phyloP scores from a whole-genome alignment of 352 stramenopile species.

The Blastocystis sp. region DNA sequence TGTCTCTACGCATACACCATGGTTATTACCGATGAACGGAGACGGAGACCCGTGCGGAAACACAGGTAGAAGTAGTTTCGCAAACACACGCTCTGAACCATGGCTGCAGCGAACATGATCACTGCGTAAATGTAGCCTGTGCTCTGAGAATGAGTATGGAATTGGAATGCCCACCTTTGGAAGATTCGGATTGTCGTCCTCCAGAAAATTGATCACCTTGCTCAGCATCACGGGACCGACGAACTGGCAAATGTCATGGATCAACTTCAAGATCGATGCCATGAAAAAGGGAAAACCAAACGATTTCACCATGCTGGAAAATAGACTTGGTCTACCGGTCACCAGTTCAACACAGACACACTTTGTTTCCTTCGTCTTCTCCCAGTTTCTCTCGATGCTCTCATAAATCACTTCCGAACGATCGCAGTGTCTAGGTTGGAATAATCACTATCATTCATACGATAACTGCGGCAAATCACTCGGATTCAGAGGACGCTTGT shows the following conservation, averaged over 20 bases:
- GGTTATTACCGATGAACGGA: constrained; percentile 66
- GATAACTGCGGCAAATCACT: constrained; percentile 75
- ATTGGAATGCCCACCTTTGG: constrained; percentile 61
- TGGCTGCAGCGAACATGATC: constrained; percentile 59
- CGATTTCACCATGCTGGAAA: constrained; percentile 47
- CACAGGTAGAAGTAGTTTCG: constrained; percentile 64
- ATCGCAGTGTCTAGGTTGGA: constrained; percentile 57
- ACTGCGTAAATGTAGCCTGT: constrained; percentile 52
- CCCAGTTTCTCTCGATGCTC: background rate
- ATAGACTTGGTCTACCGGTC: constrained; percentile 31
- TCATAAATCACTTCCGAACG: background rate
- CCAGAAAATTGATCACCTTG: constrained; percentile 67
- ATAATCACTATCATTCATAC: constrained; percentile 62
- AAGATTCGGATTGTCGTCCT: constrained; percentile 61
- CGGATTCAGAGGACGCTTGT: constrained; percentile 68
- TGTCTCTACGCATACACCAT: constrained; percentile 62
- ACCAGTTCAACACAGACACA: background rate
- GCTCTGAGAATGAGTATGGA: background rate
- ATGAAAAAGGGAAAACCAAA: constrained; percentile 78
- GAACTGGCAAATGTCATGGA: constrained; percentile 79
- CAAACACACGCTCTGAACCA: constrained; percentile 59
- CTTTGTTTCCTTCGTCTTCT: constrained; percentile 53
- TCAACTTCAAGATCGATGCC: constrained; percentile 76
- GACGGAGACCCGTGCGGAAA: constrained; percentile 64
- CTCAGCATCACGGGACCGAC: constrained; percentile 74